Evolutionary conservation across 306 rosid genomes (phyloP), one percentile per base, ranked within the genome.

Genomic region (Nissolia schottii): DNA sequence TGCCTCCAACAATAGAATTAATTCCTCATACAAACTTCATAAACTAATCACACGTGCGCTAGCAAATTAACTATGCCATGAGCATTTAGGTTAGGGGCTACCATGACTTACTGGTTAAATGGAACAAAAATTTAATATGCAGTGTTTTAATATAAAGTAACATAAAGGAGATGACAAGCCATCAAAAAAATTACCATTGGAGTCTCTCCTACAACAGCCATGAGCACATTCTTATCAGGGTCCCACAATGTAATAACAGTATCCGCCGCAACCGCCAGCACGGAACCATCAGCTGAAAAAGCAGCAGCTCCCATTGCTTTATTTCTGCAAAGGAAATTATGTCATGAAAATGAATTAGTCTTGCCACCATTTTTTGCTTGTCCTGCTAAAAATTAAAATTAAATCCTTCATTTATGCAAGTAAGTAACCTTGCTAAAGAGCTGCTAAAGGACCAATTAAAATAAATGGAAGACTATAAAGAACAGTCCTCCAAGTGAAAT

Each of bases 281-380:
- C 92, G 2, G 99, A 91, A 64, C 99, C 99, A 82, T 94, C 99
- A 6, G 87, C 81, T 64, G 97, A 94, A 84, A 91, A 94, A 19
- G 96, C 79, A 53, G 85, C 96, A 69, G 99, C 93, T 75, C 85
- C 86, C 96, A 94, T 87, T 61, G 96, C 89, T 75, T 85, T 89
- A 62, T 87, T 87, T 80, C 99, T 94, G 83, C 80, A 77, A 67
- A 75, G 56, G 38, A 38, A 59, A 34, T 20, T 35, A 66, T 71
- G 34, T 16, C 63, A 56, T 35, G 71, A 24, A 62, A 70, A 15
- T 22, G 24, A 72, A 41, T 72, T 76, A 68, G 53, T 72, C 55
- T 24, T 64, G 75, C 58, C 73, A 81, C 19, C 51, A 16, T 64
- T 22, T 54, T 73, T 49, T 41, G 37, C 22, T 46, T 34, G 53